Base-by-base conservation (phyloP, 768 basidiomycete genomes). In the Pulveroboletus sp. region DNA sequence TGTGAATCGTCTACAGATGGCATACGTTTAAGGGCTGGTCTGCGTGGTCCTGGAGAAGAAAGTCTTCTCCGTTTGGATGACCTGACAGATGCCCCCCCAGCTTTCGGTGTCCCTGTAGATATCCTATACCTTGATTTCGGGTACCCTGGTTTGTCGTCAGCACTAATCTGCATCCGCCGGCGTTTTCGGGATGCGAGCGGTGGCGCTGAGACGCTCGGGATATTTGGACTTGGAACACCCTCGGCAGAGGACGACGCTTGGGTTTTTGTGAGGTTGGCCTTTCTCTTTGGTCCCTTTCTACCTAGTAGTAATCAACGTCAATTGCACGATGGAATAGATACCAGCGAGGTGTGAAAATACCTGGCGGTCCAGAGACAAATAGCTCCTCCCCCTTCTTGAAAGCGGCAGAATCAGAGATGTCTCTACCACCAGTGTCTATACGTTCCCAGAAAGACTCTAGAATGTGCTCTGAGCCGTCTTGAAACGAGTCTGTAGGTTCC, bases 401-500 rank as follows among this genome's bases (percentile, higher is more conserved):
- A 15, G 69, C 63, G 18, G 63, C 64, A 43, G 82, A 55, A 54
- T 82, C 70, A 1, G 70, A 60, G 40, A 71, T 65, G 52, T 86
- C 81, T 50, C 84, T 74, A 30, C 64, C 67, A 28, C 62, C 53
- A 1, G 60, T 63, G 24, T 64, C 48, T 31, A 70, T 51, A n/a
- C 68, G 65, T 15, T 57, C 52, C 73, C 73, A 75, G 43, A 75
- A 75, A 2, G 52, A 27, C 14, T 66, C 58, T 8, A 76, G 33
- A 14, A 86, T 71, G 43, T 81, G 72, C 55, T 82, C 78, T 0
- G 84, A 83, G 9, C 71, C 75, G 7, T 65, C 76, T 14, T 61
- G 63, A 52, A 88, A 86, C 8, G 82, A 83, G 45, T 77, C 71
- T 8, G 69, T 62, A 8, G 86, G 85, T 56, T 88, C 86, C 85